Evolutionary conservation across 805 yeast species (phyloP).

Genomic region (Saccharomycopsis sp.): DNA sequence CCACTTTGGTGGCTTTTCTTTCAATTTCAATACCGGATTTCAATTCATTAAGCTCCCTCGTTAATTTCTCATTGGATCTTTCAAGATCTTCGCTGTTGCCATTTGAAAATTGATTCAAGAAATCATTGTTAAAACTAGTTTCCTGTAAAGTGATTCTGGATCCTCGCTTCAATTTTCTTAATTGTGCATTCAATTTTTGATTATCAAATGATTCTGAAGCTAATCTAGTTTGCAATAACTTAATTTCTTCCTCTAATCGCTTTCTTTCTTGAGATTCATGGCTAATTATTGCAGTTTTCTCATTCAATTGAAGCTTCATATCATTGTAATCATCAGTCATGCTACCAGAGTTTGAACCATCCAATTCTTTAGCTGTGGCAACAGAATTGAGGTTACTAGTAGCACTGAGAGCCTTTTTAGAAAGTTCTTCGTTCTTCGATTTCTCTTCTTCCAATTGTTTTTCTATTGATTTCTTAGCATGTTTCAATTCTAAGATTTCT

Average conservation of each 20-base stretch:
- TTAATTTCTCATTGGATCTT: constrained; percentile 24
- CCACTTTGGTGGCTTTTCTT: constrained; percentile 42
- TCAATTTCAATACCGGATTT: constrained; percentile 45
- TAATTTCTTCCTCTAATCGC: constrained; percentile 48
- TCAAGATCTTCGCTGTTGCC: constrained; percentile 8
- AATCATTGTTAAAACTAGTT: constrained; percentile 21
- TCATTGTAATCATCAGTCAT: constrained; percentile 36
- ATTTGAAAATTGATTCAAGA: constrained; percentile 7
- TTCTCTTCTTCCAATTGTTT: constrained; percentile 27
- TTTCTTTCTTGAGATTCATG: constrained; percentile 38
- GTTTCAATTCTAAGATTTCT: constrained; percentile 33
- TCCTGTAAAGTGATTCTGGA: constrained; percentile 25
- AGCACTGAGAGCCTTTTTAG: too few species aligned
- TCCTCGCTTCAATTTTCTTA: constrained; percentile 32
- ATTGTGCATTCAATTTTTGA: constrained; percentile 39
- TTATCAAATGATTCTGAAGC: constrained; percentile 59
- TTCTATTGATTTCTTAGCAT: constrained; percentile 22
- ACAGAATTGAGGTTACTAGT: constrained; percentile 20
- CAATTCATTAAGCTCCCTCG: constrained; percentile 41
- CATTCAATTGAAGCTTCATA: constrained; percentile 46
- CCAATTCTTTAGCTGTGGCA: background rate
- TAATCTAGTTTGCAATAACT: constrained; percentile 54
- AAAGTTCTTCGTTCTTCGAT: constrained; percentile 25
- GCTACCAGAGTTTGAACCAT: constrained; percentile 8
- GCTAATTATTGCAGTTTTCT: constrained; percentile 41